Conservation (phyloP, 163 green algal genomes). For the Scenedesmus sp. region DNA sequence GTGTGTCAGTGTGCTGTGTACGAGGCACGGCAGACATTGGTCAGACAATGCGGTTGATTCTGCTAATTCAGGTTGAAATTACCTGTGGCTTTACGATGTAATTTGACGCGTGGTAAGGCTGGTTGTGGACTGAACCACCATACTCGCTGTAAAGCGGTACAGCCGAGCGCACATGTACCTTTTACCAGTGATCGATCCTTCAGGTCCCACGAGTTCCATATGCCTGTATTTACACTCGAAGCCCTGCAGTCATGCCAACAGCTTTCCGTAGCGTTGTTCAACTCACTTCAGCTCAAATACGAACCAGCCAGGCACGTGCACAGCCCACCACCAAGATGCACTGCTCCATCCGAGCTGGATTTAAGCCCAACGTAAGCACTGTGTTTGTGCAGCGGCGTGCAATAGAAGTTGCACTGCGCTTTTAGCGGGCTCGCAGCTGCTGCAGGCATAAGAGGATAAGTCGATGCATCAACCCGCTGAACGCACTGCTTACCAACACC, state of each 20-base stretch:
- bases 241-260: not conserved
- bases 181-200: not conserved
- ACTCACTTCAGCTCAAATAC: not conserved
- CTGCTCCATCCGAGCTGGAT: not conserved
- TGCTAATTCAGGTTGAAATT: no score
- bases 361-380: not conserved
- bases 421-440: not conserved
- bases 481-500: not conserved
- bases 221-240: not conserved
- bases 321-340: not conserved
- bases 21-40: no score
- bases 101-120: not conserved
- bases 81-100: no score
- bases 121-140: not conserved
- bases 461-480: no score
- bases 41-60: no score
- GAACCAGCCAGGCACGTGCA: not conserved
- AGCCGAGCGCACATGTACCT: not conserved
- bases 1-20: no score
- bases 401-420: not conserved
- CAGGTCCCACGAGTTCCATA: not conserved
- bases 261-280: not conserved
- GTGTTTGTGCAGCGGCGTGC: not conserved
- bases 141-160: not conserved
- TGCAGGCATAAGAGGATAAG: not conserved